Evolutionary conservation across 2,329 filamentous ascomycete genomes (phyloP).

Genomic region (Penicillium digitatum): DNA sequence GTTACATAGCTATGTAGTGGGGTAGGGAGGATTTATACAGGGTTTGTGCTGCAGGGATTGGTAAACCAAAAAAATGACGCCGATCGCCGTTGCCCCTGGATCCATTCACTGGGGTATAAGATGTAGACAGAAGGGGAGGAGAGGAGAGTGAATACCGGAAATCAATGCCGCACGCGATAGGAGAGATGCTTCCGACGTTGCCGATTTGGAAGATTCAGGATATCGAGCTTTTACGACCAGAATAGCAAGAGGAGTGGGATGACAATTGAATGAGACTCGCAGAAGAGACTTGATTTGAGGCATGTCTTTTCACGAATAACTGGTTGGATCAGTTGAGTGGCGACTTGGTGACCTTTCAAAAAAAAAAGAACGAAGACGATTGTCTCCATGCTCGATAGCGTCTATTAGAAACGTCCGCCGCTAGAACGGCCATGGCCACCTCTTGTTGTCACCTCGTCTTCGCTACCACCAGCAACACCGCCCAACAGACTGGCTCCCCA

Average conservation of each 20-base stretch:
- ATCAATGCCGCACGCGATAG: background rate
- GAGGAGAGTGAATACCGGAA: conserved; percentile 15
- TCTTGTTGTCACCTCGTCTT: conserved; percentile 34
- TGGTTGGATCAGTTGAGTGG: background rate
- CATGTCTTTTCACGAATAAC: background rate
- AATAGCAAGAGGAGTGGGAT: background rate
- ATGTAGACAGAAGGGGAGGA: conserved; percentile 16
- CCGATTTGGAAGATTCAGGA: background rate
- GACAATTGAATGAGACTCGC: background rate
- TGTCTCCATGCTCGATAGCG: background rate
- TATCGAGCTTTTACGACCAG: background rate
- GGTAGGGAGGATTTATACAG: conserved; percentile 20
- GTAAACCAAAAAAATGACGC: conserved; percentile 11
- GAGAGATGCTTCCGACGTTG: background rate
- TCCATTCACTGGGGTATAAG: conserved; percentile 25
- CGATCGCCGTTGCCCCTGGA: conserved; percentile 16
- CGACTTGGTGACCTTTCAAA: background rate
- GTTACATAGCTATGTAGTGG: conserved; percentile 16
- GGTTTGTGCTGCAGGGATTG: background rate
- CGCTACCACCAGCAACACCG: conserved; percentile 33
- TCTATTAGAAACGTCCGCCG: conserved; percentile 32
- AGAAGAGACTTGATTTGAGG: background rate
- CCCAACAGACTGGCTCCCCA: conserved; percentile 50
- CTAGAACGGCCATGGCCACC: conserved; percentile 24
- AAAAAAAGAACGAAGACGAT: background rate